Evolutionary conservation across 768 basidiomycete species (phyloP).

Genomic region (Amanita muscaria): DNA sequence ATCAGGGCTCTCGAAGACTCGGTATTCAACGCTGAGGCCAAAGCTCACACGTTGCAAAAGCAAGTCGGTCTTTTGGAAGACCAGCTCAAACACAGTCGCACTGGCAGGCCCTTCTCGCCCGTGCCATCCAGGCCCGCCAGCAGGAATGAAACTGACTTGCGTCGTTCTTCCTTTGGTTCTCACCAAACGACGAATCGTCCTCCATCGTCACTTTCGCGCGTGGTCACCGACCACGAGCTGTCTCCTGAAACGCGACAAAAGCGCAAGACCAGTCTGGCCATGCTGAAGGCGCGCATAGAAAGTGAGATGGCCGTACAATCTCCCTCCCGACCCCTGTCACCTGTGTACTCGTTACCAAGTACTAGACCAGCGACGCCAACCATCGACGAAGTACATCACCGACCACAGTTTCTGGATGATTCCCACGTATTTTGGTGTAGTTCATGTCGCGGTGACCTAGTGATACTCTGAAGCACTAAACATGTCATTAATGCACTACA

Average conservation of each 20-base stretch:
- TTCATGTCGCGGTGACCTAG: slow-evolving; percentile 73
- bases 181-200: slow-evolving; percentile 30
- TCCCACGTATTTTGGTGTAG: slow-evolving; percentile 88
- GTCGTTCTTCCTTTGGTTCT: slow-evolving; percentile 31
- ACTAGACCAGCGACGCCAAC: slow-evolving; percentile 19
- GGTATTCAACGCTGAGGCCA: slow-evolving; percentile 66
- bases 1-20: slow-evolving; percentile 69
- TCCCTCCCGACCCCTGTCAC: slow-evolving; percentile 44
- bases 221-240: slow-evolving; percentile 60
- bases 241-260: slow-evolving; percentile 75
- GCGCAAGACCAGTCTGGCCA: slow-evolving; percentile 74
- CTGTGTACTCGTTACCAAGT: slow-evolving; percentile 34
- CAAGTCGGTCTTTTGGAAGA: slow-evolving; percentile 60
- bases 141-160: slow-evolving; percentile 27
- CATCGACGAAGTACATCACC: slow-evolving; percentile 23
- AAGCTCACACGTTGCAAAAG: slow-evolving; percentile 57
- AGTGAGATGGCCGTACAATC: slow-evolving; percentile 50
- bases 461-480: slow-evolving; percentile 68
- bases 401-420: slow-evolving; percentile 79
- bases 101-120: slow-evolving; percentile 41
- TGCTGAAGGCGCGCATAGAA: slow-evolving; percentile 87
- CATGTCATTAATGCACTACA: neutral
- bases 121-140: slow-evolving; percentile 39
- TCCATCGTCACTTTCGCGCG: slow-evolving; percentile 38
- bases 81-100: slow-evolving; percentile 43